Evolutionary conservation across 129 eudicot species (phyloP), one percentile per base, ranked within the genome.

Genomic region (Flaveria sonorensis): DNA sequence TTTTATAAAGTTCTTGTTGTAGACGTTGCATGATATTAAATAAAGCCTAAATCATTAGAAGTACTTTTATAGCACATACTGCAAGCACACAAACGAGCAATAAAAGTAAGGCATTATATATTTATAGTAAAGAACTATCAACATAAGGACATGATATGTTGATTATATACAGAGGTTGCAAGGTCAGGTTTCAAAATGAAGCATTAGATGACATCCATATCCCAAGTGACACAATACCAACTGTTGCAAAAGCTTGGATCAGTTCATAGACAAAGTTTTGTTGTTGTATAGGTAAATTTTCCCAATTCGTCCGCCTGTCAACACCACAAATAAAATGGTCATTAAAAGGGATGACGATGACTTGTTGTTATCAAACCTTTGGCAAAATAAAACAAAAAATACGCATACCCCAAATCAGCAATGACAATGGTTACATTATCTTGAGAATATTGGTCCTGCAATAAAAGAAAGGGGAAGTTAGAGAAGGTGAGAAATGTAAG

Each of bases 401-500:
- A 36, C 0, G 68, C 90, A 72, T 91, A 95, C 97, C 99, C 97
- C 26, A 95, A 85, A 86, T 95, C 99, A 46, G 94, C 99, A 68
- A 95, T 85, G 71, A 89, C 81, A 83, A 95, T 91, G 80, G 96
- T 89, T 72, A 95, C 81, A 81, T 95, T 95, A 81, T 95, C 99
- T 81, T 91, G 97, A 51, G 99, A 89, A 40, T 86, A 62, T 14
- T 80, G 93, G 75, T 91, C 89, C 99, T 95, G 88, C 66, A 68
- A 72, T 64, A 57, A 20, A 70, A 56, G 13, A 40, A 65, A 66
- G 23, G 36, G 30, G 20, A 78, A 68, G 76, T 50, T 47, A 70
- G 42, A 53, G 32, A 7, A 46, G 57, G 1, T 53, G 32, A 20
- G 60, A 85, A 20, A 15, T 56, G 61, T 50, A 42, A 69, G 70